A percentile compares a stretch with the other conserved stretches of the same genome.
Conservation (phyloP, 768 basidiomycete genomes). For the Tricholoma terreum region DNA sequence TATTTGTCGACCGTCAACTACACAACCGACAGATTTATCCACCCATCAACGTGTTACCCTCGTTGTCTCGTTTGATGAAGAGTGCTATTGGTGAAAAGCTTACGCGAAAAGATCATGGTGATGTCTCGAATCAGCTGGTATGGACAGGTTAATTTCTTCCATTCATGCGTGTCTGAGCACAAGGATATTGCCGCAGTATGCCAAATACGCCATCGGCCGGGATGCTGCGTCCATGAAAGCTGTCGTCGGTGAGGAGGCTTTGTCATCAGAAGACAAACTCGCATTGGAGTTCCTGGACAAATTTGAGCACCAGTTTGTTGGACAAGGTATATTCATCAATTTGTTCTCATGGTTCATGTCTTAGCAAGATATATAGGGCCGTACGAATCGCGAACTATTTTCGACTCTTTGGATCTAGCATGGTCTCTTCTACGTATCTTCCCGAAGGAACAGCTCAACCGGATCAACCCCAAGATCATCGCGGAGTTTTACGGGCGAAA, state of each 20-base stretch:
- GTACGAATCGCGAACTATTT: slow-evolving; percentile 94
- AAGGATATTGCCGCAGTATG: slow-evolving; percentile 56
- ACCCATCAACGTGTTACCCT: slow-evolving; percentile 98
- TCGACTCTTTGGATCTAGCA: slow-evolving; percentile 95
- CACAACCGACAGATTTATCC: slow-evolving; percentile 98
- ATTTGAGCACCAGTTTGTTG: slow-evolving; percentile 96
- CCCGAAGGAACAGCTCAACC: slow-evolving; percentile 98
- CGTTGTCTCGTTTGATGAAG: slow-evolving; percentile 99
- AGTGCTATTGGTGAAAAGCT: slow-evolving; percentile 97
- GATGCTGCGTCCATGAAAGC: slow-evolving; percentile 99
- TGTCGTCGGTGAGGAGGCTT: slow-evolving; percentile 97
- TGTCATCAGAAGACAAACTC: slow-evolving; percentile 92
- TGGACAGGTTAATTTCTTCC: slow-evolving; percentile 25
- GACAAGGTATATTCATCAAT: slow-evolving; percentile 65
- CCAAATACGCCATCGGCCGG: slow-evolving; percentile 96
- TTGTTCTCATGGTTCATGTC: slow-evolving; percentile 4
- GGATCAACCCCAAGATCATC: slow-evolving; percentile 96
- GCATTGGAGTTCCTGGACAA: slow-evolving; percentile 97
- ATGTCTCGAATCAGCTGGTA: slow-evolving; percentile 98
- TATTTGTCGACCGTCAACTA: slow-evolving; percentile 96
- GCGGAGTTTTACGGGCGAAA: slow-evolving; percentile 91
- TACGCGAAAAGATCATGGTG: slow-evolving; percentile 97
- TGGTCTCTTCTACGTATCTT: slow-evolving; percentile 97
- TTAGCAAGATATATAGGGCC: slow-evolving; percentile 50
- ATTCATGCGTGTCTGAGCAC: not conserved